Percentiles rank a stretch among this genome's conserved stretches.
phyloP scores from a whole-genome alignment of 768 basidiomycete genomes.

The Dentipellis sp. region DNA sequence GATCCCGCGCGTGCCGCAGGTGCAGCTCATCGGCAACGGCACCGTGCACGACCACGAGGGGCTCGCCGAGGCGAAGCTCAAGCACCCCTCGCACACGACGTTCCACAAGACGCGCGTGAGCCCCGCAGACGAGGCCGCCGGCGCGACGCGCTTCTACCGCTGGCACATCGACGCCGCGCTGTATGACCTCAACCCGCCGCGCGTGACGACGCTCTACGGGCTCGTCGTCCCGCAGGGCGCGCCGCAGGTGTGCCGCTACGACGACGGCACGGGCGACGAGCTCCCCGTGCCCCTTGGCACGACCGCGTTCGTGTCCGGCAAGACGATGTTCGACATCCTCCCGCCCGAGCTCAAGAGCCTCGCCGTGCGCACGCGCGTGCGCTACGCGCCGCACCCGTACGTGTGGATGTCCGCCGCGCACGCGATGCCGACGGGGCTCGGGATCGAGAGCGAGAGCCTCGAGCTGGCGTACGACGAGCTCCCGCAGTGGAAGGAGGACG shows the following conservation, averaged over 20 bases:
- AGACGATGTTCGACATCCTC: slow-evolving; percentile 74
- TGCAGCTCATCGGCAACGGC: slow-evolving; percentile 87
- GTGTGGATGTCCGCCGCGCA: slow-evolving; percentile 78
- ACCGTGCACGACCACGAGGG: slow-evolving; percentile 71
- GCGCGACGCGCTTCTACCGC: slow-evolving; percentile 73
- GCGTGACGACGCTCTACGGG: slow-evolving; percentile 76
- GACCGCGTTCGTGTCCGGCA: slow-evolving; percentile 73
- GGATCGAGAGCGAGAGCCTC: slow-evolving; percentile 66
- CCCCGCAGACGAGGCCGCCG: slow-evolving; percentile 59
- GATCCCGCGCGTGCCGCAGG: slow-evolving; percentile 78
- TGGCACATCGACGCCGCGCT: slow-evolving; percentile 90
- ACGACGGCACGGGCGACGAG: slow-evolving; percentile 80
- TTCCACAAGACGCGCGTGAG: slow-evolving; percentile 76
- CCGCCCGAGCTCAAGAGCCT: slow-evolving; percentile 61
- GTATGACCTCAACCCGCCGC: slow-evolving; percentile 67
- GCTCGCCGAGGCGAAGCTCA: slow-evolving; percentile 59
- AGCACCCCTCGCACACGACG: slow-evolving; percentile 74
- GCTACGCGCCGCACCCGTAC: slow-evolving; percentile 78
- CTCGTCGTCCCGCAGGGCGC: slow-evolving; percentile 58
- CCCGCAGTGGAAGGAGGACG: slow-evolving; percentile 74
- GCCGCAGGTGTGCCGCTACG: slow-evolving; percentile 59
- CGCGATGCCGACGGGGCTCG: slow-evolving; percentile 67
- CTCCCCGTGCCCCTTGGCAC: slow-evolving; percentile 74
- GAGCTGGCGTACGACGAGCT: slow-evolving; percentile 60
- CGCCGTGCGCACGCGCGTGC: slow-evolving; percentile 63